phyloP scores from a whole-genome alignment of 257 asterid genomes.

The Fraxinus excelsior region DNA sequence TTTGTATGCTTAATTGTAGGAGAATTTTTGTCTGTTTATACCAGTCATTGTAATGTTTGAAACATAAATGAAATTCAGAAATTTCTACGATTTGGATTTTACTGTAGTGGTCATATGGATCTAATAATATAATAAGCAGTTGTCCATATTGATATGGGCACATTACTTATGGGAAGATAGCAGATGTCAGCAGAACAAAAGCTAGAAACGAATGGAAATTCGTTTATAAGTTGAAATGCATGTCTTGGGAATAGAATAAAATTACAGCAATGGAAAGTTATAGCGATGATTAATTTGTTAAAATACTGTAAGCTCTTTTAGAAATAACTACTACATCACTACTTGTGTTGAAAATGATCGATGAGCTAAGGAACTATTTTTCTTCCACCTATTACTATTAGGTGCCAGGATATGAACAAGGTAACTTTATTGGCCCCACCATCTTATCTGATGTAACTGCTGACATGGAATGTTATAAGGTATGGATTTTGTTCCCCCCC shows the following conservation, averaged over 20 bases:
- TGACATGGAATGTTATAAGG: slow-evolving; percentile 98
- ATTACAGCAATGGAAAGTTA: neutral
- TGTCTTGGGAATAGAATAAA: neutral
- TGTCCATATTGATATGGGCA: neutral
- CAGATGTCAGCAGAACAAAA: neutral
- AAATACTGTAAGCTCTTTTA: neutral
- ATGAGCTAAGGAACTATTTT: slow-evolving; percentile 19
- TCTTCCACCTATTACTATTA: slow-evolving; percentile 34
- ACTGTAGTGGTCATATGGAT: neutral
- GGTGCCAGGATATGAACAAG: slow-evolving; percentile 95
- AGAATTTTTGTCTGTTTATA: no score
- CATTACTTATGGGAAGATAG: neutral
- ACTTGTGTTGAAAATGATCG: slow-evolving; percentile 3
- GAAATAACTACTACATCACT: neutral
- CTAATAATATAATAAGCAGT: neutral
- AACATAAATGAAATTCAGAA: no score
- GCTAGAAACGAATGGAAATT: neutral
- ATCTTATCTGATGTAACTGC: slow-evolving; percentile 78
- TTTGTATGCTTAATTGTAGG: no score
- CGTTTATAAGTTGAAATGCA: neutral
- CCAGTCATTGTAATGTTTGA: no score
- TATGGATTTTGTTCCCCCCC: slow-evolving; percentile 14
- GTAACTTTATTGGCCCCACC: slow-evolving; percentile 96
- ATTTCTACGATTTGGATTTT: neutral
- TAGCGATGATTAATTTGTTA: neutral